Evolutionary conservation across 1,139 yeast genomes (phyloP), one percentile per base, ranked within the genome.

Genomic region (Sugiyamaella grinbergsii): DNA sequence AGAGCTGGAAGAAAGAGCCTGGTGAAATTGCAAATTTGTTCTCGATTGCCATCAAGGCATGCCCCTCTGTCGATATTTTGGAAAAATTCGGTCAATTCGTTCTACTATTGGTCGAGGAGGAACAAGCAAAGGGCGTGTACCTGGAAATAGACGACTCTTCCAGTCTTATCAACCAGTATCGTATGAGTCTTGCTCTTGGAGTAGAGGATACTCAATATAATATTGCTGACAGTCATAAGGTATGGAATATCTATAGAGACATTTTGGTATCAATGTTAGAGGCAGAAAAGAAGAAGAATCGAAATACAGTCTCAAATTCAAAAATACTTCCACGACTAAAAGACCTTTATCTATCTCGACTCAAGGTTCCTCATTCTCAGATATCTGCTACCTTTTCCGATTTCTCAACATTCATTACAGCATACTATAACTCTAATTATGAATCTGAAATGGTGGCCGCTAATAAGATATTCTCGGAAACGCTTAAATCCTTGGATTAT

Each of bases 341-440:
- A 43, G 61, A 62, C 4, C 51, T 73, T 16, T 72, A 73, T 53
- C 54, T 68, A 28, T 63, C 69, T 34, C 61, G 81, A 24, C 63
- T 81, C 3, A 55, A 65, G 7, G 60, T 65, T 34, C 83, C 83
- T 0, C 83, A 78, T 59, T 55, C 58, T 1, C 57, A 64, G 4
- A 52, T 81, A 4, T 73, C 72, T 1, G 71, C 72, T 0, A 75
- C 81, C 0, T 79, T 73, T 55, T 62, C 71, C 13, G 69, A 68
- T 6, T 72, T 69, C 43, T 80, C 84, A 0, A 50, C 70, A 0
- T 76, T 78, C 50, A 70, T 80, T 1, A 71, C 81, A 1, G 3
- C 47, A 11, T 49, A 53, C 16, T 52, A 44, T 28, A 58, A 62
- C 34, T 56, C 58, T 1, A 58, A 70, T 5, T 81, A 81, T 59